Conservation (phyloP, 2,329 filamentous ascomycete species). For the Penicillium sp. region DNA sequence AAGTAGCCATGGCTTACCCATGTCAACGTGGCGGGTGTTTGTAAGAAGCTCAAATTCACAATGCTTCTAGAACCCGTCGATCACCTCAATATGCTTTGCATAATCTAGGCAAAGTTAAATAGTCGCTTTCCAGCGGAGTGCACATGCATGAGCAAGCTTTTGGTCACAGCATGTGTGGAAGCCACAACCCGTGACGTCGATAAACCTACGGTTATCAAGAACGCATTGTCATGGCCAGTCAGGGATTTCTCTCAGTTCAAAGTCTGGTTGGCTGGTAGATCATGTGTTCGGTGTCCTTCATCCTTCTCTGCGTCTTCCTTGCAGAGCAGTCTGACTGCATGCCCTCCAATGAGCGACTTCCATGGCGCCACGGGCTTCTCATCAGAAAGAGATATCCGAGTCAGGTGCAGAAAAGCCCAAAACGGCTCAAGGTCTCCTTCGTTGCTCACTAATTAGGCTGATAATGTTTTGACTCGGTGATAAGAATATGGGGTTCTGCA, state of each 20-base stretch:
- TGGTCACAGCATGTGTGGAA: background rate
- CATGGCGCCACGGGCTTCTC: background rate
- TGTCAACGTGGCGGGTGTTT: background rate
- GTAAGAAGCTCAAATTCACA: background rate
- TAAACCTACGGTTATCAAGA: background rate
- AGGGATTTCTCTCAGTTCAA: too few relatives aligned
- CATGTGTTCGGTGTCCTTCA: background rate
- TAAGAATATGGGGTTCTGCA: background rate
- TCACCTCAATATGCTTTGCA: background rate
- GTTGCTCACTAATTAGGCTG: background rate
- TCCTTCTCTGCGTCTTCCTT: slow-evolving; percentile 9
- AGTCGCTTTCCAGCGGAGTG: background rate
- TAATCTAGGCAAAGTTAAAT: background rate
- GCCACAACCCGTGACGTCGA: background rate
- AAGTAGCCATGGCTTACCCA: background rate
- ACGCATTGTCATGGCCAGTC: slow-evolving; percentile 2
- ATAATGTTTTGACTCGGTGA: background rate
- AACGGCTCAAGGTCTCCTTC: background rate
- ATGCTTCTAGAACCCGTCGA: background rate
- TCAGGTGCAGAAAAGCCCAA: background rate
- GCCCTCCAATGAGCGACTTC: background rate
- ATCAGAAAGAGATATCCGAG: background rate
- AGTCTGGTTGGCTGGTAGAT: background rate
- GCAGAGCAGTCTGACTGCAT: background rate
- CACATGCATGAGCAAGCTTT: background rate